Evolutionary conservation across 805 yeast species (phyloP).

Genomic region (Schwanniomyces pseudopolymorphus): DNA sequence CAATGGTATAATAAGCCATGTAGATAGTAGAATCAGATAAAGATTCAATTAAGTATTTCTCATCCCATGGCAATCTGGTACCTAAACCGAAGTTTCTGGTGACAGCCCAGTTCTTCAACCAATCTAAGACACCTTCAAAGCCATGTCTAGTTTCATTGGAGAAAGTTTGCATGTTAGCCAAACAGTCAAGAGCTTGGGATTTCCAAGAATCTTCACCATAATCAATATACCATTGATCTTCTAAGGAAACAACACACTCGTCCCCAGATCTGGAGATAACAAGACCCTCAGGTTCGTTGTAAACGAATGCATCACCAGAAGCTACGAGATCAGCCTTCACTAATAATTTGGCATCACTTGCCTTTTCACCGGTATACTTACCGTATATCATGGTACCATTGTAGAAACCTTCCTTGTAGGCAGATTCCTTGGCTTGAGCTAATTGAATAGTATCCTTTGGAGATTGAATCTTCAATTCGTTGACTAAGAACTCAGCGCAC

Average conservation of each 20-base stretch:
- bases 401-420: constrained; percentile 96
- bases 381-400: constrained; percentile 83
- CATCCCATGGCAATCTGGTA: constrained; percentile 95
- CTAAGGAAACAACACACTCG: constrained; percentile 92
- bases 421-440: constrained; percentile 89
- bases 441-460: constrained; percentile 88
- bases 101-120: constrained; percentile 98
- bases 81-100: constrained; percentile 97
- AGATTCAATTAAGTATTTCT: constrained; percentile 87
- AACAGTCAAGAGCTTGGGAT: constrained; percentile 73
- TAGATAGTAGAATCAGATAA: constrained; percentile 94
- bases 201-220: constrained; percentile 96
- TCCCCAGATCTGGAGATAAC: constrained; percentile 96
- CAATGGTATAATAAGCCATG: constrained; percentile 91
- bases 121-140: constrained; percentile 88
- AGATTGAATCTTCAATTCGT: constrained; percentile 86
- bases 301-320: constrained; percentile 77
- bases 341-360: constrained; percentile 86
- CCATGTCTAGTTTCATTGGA: constrained; percentile 84
- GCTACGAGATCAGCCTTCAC: constrained; percentile 80
- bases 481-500: constrained; percentile 81
- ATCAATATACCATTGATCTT: constrained; percentile 98
- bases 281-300: constrained; percentile 89
- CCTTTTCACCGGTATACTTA: constrained; percentile 82
- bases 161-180: constrained; percentile 73